A percentile compares a stretch with the other conserved stretches of the same genome.
Evolutionary conservation across 352 stramenopile species (phyloP).

Genomic region (Pythium dissotocum): DNA sequence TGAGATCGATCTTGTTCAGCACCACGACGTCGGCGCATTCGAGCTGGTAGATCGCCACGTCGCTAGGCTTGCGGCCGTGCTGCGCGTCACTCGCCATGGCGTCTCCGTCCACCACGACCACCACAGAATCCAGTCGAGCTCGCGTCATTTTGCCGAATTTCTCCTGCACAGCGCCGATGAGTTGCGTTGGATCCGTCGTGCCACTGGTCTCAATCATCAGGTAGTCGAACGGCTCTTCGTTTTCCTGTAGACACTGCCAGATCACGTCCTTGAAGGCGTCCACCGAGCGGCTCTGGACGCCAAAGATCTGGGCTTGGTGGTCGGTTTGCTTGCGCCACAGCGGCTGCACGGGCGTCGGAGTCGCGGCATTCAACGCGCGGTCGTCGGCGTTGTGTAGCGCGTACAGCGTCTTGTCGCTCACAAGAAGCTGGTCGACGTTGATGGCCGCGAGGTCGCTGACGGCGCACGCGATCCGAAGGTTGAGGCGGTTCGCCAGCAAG

Average conservation of each 20-base stretch:
- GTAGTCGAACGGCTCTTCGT: constrained; percentile 67
- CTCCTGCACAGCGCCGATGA: constrained; percentile 66
- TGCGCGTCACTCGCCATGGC: constrained; percentile 49
- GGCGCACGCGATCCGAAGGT: constrained; percentile 65
- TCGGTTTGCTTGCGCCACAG: constrained; percentile 17
- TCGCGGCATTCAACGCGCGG: constrained; percentile 34
- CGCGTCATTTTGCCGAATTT: constrained; percentile 81
- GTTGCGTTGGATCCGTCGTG: constrained; percentile 65
- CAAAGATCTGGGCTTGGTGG: constrained; percentile 36
- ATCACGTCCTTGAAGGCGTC: constrained; percentile 76
- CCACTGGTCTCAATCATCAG: constrained; percentile 77
- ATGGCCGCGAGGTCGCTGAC: constrained; percentile 70
- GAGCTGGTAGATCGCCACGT: constrained; percentile 62
- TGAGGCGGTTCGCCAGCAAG: constrained; percentile 63
- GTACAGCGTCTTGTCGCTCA: constrained; percentile 39
- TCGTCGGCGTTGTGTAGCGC: constrained; percentile 31
- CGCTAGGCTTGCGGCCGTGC: constrained; percentile 30
- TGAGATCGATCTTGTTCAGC: constrained; percentile 82
- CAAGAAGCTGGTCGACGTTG: constrained; percentile 70
- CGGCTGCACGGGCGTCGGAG: constrained; percentile 23
- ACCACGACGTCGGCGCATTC: constrained; percentile 72
- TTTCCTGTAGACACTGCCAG: constrained; percentile 52
- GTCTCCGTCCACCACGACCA: constrained; percentile 76
- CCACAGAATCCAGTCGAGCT: constrained; percentile 76
- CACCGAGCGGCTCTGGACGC: constrained; percentile 32